Evolutionary conservation across 1,284 basidiomycete species (phyloP).

Genomic region (Papiliotrema fonsecae): DNA sequence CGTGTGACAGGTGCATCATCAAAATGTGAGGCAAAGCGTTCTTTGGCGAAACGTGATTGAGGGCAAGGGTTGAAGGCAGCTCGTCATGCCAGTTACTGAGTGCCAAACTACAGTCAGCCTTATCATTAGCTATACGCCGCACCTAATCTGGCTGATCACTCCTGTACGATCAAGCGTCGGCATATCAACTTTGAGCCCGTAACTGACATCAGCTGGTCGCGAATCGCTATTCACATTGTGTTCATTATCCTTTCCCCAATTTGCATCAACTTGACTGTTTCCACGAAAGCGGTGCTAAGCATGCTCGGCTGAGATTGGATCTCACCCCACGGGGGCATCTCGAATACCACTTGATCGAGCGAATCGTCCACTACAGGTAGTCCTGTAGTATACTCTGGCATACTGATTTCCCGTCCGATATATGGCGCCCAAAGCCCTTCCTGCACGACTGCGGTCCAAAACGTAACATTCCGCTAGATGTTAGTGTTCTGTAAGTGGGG

Average conservation of each 20-base stretch:
- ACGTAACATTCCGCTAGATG: constrained; percentile 1
- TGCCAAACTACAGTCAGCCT: constrained; percentile 50
- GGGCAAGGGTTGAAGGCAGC: constrained; percentile 51
- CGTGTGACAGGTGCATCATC: constrained; percentile 60
- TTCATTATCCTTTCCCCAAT: constrained; percentile 59
- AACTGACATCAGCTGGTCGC: constrained; percentile 8
- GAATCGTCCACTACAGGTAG: constrained; percentile 17
- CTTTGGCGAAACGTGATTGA: constrained; percentile 52
- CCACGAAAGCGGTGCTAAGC: constrained; percentile 52
- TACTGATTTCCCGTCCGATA: constrained; percentile 6
- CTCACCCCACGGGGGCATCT: constrained; percentile 3
- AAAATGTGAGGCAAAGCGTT: constrained; percentile 59
- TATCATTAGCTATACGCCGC: background rate
- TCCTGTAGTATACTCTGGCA: constrained; percentile 16
- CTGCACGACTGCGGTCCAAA: constrained; percentile 5
- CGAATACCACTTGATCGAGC: constrained; percentile 20
- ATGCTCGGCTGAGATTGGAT: constrained; percentile 18
- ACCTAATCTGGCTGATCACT: constrained; percentile 27
- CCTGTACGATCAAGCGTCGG: constrained; percentile 14
- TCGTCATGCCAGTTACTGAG: constrained; percentile 61
- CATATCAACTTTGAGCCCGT: constrained; percentile 23
- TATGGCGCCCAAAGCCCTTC: constrained; percentile 7
- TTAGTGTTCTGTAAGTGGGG: background rate
- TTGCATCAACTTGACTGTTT: constrained; percentile 55
- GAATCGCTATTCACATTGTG: constrained; percentile 53